Conservation (phyloP, 106 monocot species). For the Cymbidium sinense region DNA sequence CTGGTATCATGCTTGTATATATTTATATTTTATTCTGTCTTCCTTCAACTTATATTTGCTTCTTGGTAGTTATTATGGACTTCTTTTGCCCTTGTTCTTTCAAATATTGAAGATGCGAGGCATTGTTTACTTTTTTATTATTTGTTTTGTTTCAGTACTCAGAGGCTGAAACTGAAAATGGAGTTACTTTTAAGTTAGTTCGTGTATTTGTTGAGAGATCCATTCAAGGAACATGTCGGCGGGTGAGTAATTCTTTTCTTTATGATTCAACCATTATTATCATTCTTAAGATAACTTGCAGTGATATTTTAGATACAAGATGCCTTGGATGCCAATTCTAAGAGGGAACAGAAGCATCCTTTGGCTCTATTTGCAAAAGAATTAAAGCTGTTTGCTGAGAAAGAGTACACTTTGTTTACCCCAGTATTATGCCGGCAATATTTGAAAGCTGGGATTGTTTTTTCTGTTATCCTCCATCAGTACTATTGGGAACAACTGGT, state of each 20-base stretch:
- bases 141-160: not conserved
- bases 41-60: not conserved
- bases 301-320: slow-evolving; percentile 29
- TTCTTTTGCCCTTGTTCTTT: not conserved
- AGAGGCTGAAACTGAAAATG: slow-evolving; percentile 4
- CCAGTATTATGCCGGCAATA: slow-evolving; percentile 38
- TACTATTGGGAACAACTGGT: slow-evolving; percentile 62
- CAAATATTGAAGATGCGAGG: not conserved
- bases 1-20: not conserved
- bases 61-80: not conserved
- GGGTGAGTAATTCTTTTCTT: slow-evolving; percentile 34
- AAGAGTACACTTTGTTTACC: slow-evolving; percentile 38
- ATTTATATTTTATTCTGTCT: not conserved
- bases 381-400: slow-evolving; percentile 44
- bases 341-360: slow-evolving; percentile 32
- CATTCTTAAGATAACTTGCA: not conserved
- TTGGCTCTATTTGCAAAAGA: slow-evolving; percentile 47
- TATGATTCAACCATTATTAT: not conserved
- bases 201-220: slow-evolving; percentile 47
- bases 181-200: slow-evolving; percentile 23
- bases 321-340: slow-evolving; percentile 18
- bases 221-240: slow-evolving; percentile 38
- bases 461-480: slow-evolving; percentile 41
- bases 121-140: not conserved
- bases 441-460: slow-evolving; percentile 42